A percentile compares a stretch with the other conserved stretches of the same genome.
phyloP scores from a whole-genome alignment of 129 eudicot genomes.

The Helianthus annuus region DNA sequence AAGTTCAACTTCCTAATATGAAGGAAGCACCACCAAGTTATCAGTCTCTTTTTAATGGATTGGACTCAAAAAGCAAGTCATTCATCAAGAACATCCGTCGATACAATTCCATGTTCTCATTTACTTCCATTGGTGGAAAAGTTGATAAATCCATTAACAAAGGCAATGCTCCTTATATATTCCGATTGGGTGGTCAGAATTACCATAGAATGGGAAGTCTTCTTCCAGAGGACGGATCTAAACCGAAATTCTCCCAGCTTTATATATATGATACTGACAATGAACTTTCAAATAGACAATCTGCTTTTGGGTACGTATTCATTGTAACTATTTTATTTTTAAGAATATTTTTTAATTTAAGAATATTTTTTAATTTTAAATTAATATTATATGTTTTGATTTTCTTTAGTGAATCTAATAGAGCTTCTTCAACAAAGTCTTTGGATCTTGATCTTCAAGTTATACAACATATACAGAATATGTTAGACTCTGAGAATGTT shows the following conservation, averaged over 20 bases:
- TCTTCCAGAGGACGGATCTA: neutral
- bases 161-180: neutral
- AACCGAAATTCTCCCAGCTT: neutral
- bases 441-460: neutral
- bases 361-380: too few relatives aligned
- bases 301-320: neutral
- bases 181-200: neutral
- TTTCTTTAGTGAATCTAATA: neutral
- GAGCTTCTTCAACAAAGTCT: neutral
- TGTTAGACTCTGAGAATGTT: neutral
- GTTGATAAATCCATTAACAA: too few relatives aligned
- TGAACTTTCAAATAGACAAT: neutral
- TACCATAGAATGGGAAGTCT: neutral
- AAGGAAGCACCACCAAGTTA: neutral
- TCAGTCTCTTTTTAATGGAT: too few relatives aligned
- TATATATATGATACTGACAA: neutral
- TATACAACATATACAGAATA: neutral
- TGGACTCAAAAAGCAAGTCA: neutral
- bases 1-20: too few relatives aligned
- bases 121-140: too few relatives aligned
- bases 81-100: neutral
- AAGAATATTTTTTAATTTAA: too few relatives aligned
- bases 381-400: too few relatives aligned
- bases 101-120: too few relatives aligned
- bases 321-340: too few relatives aligned